A percentile compares a stretch with the other conserved stretches of the same genome.
Evolutionary conservation across 257 asterid species (phyloP).

Genomic region (Paraleonurus japonicus): DNA sequence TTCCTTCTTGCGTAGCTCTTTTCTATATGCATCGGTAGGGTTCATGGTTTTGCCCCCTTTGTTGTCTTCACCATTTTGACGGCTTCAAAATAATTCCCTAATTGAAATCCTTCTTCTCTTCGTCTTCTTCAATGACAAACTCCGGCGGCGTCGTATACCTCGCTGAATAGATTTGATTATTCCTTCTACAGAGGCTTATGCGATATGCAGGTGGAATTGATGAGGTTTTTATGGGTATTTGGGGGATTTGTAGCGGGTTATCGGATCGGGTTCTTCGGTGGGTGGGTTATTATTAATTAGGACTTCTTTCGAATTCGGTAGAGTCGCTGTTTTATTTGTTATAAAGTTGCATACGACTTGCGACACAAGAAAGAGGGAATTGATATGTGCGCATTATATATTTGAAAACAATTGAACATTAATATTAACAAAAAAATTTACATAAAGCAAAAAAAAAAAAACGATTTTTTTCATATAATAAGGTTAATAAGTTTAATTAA

Average conservation of each 20-base stretch:
- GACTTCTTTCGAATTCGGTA: not conserved
- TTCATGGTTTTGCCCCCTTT: slow-evolving; percentile 97
- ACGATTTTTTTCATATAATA: too few relatives aligned
- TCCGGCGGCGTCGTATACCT: slow-evolving; percentile 8
- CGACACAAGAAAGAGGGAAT: not conserved
- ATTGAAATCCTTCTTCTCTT: not conserved
- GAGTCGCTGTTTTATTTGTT: not conserved
- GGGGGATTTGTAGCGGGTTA: not conserved
- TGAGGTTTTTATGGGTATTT: not conserved
- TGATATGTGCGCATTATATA: too few relatives aligned
- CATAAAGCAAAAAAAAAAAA: too few relatives aligned
- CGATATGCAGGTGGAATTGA: not conserved
- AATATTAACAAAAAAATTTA: too few relatives aligned
- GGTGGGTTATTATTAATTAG: not conserved
- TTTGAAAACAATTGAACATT: too few relatives aligned
- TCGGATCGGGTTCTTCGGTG: not conserved
- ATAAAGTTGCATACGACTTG: not conserved
- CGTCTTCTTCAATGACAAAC: slow-evolving; percentile 1
- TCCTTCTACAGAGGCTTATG: not conserved
- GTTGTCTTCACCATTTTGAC: slow-evolving; percentile 84
- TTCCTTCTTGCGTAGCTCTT: slow-evolving; percentile 90
- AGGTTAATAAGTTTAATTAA: too few relatives aligned
- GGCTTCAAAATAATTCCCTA: slow-evolving; percentile 17
- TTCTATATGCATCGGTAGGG: slow-evolving; percentile 98
- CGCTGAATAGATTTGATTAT: slow-evolving; percentile 16